A percentile compares a stretch with the other conserved stretches of the same genome.
phyloP scores from a whole-genome alignment of 202 grass and related monocot genomes.

The Eragrostis tef region DNA sequence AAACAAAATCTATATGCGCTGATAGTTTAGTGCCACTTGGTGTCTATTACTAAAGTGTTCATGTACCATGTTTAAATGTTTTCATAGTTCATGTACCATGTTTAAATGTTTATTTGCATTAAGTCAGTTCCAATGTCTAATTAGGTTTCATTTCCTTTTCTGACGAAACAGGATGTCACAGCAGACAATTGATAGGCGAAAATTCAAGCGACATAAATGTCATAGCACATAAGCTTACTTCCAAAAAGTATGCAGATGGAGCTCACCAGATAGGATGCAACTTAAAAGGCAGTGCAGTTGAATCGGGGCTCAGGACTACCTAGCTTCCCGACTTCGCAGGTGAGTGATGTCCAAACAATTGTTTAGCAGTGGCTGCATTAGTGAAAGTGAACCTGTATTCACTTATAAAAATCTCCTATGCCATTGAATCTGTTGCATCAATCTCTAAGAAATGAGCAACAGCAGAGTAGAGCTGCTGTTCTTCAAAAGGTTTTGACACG shows the following conservation, averaged over 20 bases:
- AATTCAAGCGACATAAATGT: neutral
- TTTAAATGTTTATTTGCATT: neutral
- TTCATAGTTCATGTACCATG: neutral
- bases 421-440: conserved; percentile 42
- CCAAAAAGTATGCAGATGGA: conserved; percentile 7
- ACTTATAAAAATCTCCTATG: conserved; percentile 5
- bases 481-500: conserved; percentile 83
- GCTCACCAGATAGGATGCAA: conserved; percentile 31
- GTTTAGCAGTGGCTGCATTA: conserved; percentile 20
- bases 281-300: neutral
- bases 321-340: neutral
- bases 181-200: neutral
- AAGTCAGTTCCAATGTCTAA: neutral
- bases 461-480: conserved; percentile 71
- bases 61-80: neutral
- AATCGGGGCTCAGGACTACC: neutral
- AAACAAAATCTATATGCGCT: neutral
- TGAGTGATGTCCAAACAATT: neutral
- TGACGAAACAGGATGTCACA: neutral
- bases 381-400: neutral
- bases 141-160: neutral
- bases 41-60: no score
- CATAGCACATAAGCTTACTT: neutral
- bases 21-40: neutral
- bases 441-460: conserved; percentile 73